Conservation (phyloP, 1,139 yeast genomes). For the Magnusiomyces suaveolens region DNA sequence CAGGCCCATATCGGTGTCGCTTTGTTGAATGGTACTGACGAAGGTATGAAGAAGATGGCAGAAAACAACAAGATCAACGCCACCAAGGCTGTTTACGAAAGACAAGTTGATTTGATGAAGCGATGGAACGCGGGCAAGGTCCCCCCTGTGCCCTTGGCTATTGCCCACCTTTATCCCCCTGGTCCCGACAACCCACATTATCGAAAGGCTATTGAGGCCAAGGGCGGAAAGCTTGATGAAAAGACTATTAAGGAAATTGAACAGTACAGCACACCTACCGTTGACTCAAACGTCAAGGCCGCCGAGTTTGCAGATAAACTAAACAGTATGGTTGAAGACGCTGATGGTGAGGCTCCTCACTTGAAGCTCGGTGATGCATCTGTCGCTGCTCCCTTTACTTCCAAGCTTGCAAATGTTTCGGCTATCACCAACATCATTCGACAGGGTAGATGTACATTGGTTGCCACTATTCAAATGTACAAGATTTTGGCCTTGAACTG, state of each 20-base stretch:
- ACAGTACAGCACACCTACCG: conserved; percentile 32
- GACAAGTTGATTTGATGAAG: conserved; percentile 67
- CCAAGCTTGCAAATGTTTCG: conserved; percentile 83
- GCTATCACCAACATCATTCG: conserved; percentile 91
- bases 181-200: conserved; percentile 88
- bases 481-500: conserved; percentile 94
- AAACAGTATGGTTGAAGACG: conserved; percentile 59
- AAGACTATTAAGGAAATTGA: conserved; percentile 55
- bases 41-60: conserved; percentile 79
- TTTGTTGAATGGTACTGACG: conserved; percentile 90
- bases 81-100: conserved; percentile 61
- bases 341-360: conserved; percentile 80
- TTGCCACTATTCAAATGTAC: conserved; percentile 97
- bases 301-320: conserved; percentile 65
- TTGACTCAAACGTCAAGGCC: conserved; percentile 34
- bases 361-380: conserved; percentile 97
- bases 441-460: conserved; percentile 97
- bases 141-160: conserved; percentile 76
- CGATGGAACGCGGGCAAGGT: conserved; percentile 55
- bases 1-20: conserved; percentile 99
- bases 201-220: conserved; percentile 71
- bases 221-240: conserved; percentile 50
- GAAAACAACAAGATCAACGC: conserved; percentile 67
- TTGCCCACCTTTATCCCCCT: conserved; percentile 95
- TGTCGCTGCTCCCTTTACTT: conserved; percentile 98